A percentile compares a stretch with the other conserved stretches of the same genome.
These are phyloP conservation scores for Fusarium coicis DNA, from an alignment of 2,329 filamentous ascomycete genomes.

Conservation along the genomic window DNA sequence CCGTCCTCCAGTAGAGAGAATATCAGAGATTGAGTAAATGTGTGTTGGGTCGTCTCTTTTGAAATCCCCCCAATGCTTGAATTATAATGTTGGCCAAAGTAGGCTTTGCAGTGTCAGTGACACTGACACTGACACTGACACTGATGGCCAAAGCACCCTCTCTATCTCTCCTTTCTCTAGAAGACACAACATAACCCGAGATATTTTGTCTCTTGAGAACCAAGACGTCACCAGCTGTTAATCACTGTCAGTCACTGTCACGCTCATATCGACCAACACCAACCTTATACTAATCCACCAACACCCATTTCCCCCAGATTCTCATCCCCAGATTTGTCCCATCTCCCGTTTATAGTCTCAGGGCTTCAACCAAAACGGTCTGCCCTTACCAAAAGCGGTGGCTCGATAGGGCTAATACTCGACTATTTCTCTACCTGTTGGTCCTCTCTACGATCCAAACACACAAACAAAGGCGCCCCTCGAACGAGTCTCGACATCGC, in stretches of 20 bases:
- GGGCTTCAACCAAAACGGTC: slow-evolving; percentile 1
- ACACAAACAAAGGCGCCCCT: neutral
- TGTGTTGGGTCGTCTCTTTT: neutral
- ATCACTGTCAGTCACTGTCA: neutral
- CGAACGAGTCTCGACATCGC: slow-evolving; percentile 1
- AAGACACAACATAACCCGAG: neutral
- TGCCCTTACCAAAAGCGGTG: neutral
- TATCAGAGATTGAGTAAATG: neutral
- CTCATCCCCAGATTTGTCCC: neutral
- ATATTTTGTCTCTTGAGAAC: neutral
- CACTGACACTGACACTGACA: neutral
- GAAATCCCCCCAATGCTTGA: neutral
- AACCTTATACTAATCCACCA: neutral
- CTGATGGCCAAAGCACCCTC: neutral
- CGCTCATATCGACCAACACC: neutral
- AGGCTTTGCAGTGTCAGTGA: neutral
- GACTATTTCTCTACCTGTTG: neutral
- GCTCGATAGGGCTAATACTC: slow-evolving; percentile 1
- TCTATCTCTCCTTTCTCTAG: neutral
- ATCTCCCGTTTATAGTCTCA: slow-evolving; percentile 2
- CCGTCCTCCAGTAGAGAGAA: neutral
- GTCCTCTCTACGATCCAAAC: neutral
- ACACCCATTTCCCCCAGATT: neutral
- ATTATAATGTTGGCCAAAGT: neutral
- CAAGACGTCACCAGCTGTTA: neutral